A percentile compares a stretch with the other conserved stretches of the same genome.
Evolutionary conservation across 768 basidiomycete species (phyloP).

Genomic region (Kwoniella bestiolae): DNA sequence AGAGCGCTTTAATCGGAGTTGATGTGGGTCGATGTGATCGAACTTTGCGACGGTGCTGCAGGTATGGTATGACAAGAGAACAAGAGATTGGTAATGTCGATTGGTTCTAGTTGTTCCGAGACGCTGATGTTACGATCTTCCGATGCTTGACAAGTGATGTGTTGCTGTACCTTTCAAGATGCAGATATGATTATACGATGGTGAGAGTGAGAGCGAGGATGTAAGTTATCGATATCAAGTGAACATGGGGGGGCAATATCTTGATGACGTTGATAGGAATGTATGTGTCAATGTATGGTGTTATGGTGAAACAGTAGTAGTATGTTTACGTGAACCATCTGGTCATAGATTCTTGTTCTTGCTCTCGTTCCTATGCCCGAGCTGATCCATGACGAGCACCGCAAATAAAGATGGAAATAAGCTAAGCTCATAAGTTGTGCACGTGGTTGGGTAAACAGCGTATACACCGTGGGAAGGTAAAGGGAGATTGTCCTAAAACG

Average conservation of each 20-base stretch:
- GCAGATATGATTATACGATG: neutral
- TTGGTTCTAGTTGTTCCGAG: no score
- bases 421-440: no score
- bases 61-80: neutral
- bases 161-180: neutral
- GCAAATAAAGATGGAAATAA: no score
- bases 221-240: neutral
- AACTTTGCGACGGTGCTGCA: no score
- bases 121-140: neutral
- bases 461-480: neutral
- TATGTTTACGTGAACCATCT: neutral
- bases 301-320: neutral
- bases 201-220: no score
- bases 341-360: neutral
- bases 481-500: neutral
- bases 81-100: neutral
- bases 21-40: conserved; percentile 4
- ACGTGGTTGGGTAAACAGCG: no score
- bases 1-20: no score
- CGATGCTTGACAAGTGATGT: neutral
- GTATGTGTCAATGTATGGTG: no score
- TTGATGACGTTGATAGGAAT: no score
- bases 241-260: neutral
- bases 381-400: neutral
- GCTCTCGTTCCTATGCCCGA: neutral